These are phyloP conservation scores for Calonectria montana DNA, from an alignment of 2,329 filamentous ascomycete species.

Conservation along the genomic window DNA sequence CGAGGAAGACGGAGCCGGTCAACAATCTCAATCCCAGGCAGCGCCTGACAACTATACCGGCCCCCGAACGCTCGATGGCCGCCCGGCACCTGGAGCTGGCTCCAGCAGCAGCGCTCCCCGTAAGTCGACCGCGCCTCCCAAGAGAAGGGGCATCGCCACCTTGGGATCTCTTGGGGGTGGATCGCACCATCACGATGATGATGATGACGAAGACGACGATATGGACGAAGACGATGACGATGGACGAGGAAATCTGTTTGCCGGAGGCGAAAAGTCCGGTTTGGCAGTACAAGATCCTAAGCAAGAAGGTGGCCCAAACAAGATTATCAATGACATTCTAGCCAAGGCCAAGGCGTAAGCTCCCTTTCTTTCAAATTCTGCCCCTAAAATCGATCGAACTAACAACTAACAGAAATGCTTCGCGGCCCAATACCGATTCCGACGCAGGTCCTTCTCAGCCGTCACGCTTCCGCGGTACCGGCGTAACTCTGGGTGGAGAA, in stretches of 20 bases:
- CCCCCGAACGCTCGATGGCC: conserved; percentile 71
- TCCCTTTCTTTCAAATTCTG: background rate
- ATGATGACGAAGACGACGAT: conserved; percentile 70
- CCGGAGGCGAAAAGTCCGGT: conserved; percentile 86
- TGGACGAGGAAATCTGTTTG: conserved; percentile 76
- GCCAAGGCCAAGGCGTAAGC: conserved; percentile 72
- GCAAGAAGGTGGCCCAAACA: conserved; percentile 61
- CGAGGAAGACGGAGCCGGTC: conserved; percentile 62
- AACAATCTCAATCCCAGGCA: conserved; percentile 40
- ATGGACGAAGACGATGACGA: conserved; percentile 66
- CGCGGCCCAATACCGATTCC: conserved; percentile 62
- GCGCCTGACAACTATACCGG: conserved; percentile 63
- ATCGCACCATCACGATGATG: conserved; percentile 62
- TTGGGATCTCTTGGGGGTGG: conserved; percentile 66
- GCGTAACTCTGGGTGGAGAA: conserved; percentile 83
- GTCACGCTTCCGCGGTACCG: conserved; percentile 74
- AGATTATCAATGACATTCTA: conserved; percentile 72
- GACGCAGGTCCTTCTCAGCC: conserved; percentile 64
- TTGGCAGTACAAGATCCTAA: conserved; percentile 74
- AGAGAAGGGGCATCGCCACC: conserved; percentile 71
- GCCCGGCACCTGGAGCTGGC: conserved; percentile 63
- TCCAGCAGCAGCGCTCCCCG: conserved; percentile 45
- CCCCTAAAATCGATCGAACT: conserved; percentile 9
- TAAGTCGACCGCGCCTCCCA: conserved; percentile 54
- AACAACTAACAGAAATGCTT: conserved; percentile 64